Conservation (phyloP, 108 stramenopile genomes). For the Seminavis robusta region DNA sequence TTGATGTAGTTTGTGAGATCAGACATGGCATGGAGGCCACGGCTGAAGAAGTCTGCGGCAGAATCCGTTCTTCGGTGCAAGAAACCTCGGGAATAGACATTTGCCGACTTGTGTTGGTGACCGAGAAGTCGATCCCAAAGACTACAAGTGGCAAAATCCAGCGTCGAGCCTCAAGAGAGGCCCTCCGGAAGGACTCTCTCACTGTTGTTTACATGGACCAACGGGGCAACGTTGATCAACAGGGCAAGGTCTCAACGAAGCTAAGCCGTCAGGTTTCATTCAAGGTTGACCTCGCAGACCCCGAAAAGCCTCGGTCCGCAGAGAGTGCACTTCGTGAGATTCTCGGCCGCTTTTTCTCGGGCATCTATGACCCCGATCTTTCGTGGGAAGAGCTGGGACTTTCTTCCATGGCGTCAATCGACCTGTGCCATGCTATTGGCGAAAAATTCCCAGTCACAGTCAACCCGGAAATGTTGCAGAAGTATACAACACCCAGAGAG, state of each 20-base stretch:
- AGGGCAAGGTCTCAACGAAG: background rate
- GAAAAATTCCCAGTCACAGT: background rate
- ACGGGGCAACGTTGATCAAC: background rate
- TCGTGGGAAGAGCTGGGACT: constrained; percentile 9
- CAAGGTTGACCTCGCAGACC: no score
- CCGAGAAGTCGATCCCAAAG: background rate
- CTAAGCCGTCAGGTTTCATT: no score
- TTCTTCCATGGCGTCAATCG: constrained; percentile 1
- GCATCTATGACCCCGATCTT: background rate
- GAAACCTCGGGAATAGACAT: background rate
- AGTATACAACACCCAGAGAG: background rate
- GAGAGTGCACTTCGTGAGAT: constrained; percentile 2
- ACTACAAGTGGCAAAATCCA: constrained; percentile 8
- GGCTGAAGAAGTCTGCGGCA: no score
- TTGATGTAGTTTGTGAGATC: no score
- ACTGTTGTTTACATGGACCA: background rate
- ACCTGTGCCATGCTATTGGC: constrained; percentile 1
- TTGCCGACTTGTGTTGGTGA: background rate
- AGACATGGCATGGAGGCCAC: no score
- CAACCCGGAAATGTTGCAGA: background rate
- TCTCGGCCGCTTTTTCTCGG: background rate
- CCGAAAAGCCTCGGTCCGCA: background rate
- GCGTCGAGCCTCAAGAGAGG: background rate
- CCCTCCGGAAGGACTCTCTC: background rate
- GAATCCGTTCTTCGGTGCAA: no score